A percentile compares a stretch with the other conserved stretches of the same genome.
These are phyloP conservation scores for Penicillium crystallinum DNA, from an alignment of 495 filamentous ascomycete genomes.

Conservation along the genomic window DNA sequence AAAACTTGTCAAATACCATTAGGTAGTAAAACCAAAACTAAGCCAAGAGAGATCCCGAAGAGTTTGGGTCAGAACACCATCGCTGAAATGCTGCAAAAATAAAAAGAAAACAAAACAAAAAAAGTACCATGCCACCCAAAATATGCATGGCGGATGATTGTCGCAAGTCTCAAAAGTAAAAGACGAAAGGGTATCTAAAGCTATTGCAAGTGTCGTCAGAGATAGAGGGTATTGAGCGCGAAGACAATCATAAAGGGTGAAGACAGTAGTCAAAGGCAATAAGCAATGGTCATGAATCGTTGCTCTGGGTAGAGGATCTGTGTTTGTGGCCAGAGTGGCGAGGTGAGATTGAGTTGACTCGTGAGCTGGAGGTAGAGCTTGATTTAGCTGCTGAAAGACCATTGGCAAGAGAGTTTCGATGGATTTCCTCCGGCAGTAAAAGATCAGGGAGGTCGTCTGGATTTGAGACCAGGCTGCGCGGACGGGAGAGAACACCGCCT, in stretches of 20 bases:
- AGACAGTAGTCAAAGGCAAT: neutral
- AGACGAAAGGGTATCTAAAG: neutral
- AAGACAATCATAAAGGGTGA: neutral
- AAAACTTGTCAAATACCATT: neutral
- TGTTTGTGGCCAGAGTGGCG: neutral
- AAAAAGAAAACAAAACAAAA: neutral
- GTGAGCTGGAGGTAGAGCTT: neutral
- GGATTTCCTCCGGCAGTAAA: slow-evolving; percentile 18
- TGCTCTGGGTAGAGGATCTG: neutral
- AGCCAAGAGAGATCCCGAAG: neutral
- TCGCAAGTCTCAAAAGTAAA: neutral
- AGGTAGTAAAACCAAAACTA: neutral
- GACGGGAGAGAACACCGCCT: slow-evolving; percentile 37
- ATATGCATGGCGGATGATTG: neutral
- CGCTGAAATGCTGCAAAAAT: slow-evolving; percentile 5
- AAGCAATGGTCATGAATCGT: neutral
- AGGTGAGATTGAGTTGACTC: neutral
- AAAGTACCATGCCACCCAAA: neutral
- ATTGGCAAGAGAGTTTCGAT: neutral
- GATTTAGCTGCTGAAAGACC: neutral
- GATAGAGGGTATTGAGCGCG: neutral
- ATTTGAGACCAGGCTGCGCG: slow-evolving; percentile 31
- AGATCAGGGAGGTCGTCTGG: slow-evolving; percentile 29
- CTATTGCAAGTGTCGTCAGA: neutral
- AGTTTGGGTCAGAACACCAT: neutral